Base-by-base conservation (phyloP, 371 early-diverging fungal genomes). In the Mucor ambiguus region DNA sequence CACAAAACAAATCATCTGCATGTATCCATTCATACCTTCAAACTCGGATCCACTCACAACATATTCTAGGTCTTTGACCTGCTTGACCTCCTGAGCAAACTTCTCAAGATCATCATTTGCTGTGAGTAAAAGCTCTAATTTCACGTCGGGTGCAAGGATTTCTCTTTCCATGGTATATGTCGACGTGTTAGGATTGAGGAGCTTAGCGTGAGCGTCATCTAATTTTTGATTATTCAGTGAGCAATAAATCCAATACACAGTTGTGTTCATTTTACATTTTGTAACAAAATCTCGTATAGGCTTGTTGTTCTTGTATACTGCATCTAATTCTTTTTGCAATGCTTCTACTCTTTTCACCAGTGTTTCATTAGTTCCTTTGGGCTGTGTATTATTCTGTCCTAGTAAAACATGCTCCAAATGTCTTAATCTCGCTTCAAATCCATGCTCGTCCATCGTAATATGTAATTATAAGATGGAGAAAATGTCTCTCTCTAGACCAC, bases 101-200 rank as follows among this genome's bases (percentile, higher is more conserved):
- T 73, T 71, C 49, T 80, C 81, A 30, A 87, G 67, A 26, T 87
- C 88, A 18, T 83, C 84, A 57, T 81, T 72, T 14, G 86, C 85
- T 16, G 85, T 83, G 24, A 86, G 43, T 38, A 86, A 63, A 11
- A 87, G 76, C 61, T 87, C 88, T 4, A 75, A 66, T 63, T 87
- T 87, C 14, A 86, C 83, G 29, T 82, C 84, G n/a, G 84, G 67
- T 24, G 84, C 66, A 62, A 87, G 60, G 33, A 84, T 41, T 30
- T 86, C 88, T 18, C 82, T 74, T 62, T 86, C 88, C 56, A 83
- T 37, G 6, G 79, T 71, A 58, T 81, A 77, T 14, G 79, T 77
- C 9, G 83, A 77, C 30, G 80, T 68, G 16, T 69, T 66, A 18
- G 74, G 84, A 63, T 79, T 78, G 20, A 84, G 58, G 43, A 83